Evolutionary conservation across 768 basidiomycete species (phyloP), one percentile per base, ranked within the genome.

Genomic region (Chiua virens): DNA sequence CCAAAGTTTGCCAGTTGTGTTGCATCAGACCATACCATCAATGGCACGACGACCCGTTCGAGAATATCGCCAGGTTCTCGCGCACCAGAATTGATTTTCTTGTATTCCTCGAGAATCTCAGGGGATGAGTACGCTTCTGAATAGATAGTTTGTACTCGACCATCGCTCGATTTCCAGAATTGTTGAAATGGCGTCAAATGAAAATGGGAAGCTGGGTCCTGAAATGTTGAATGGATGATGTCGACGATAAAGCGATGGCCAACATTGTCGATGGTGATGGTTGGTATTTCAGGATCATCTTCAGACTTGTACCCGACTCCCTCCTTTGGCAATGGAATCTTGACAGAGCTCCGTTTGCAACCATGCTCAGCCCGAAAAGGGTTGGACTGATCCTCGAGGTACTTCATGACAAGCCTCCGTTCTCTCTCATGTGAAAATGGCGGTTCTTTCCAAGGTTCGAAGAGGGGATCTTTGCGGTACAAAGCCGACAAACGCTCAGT

Each of bases 121-220:
- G 48, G 40, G 0, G 49, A 55, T 8, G 50, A 41, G 34, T 45
- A 52, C 1, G 42, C 54, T 14, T 55, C 23, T 1, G 18, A 13
- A 21, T 25, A 55, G 0, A 55, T 28, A 0, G 22, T 43, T 47
- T 14, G 0, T 32, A 27, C 14, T 30, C 30, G 22, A 0, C 22
- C 1, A 8, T 42, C 7, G 28, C 36, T 22, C 38, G 20, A 8
- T 18, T 63, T 54, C 58, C 61, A 66, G 23, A 45, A 64, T 5
- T 55, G 54, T 28, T 58, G 55, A 42, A 63, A 70, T 3, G 64
- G 64, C 0, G 55, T 47, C n/a, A 54, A 55, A 38, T 70, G 66
- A 35, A 64, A n/a, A 10, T 9, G 3, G 5, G 42, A 20, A 37
- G 23, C 23, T 3, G 6, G 23, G 23, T 23, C 23, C 23, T 23